These are phyloP conservation scores for Eucommia ulmoides DNA, from an alignment of 257 asterid genomes.

Conservation along the genomic window DNA sequence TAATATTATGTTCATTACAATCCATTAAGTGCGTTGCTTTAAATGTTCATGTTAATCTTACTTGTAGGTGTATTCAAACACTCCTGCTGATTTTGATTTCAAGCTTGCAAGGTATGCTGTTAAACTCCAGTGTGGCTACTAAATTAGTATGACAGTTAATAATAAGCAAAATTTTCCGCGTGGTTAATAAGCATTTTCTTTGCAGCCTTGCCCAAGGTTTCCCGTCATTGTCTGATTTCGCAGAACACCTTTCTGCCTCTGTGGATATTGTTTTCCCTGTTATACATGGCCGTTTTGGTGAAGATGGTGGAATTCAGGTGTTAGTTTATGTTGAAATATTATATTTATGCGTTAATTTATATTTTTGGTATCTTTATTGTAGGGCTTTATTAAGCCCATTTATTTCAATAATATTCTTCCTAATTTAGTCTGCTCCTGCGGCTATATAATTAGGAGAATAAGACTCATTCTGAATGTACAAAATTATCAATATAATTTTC, in stretches of 20 bases:
- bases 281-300: conserved; percentile 91
- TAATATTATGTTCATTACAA: too few species aligned
- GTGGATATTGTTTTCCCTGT: conserved; percentile 88
- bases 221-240: conserved; percentile 46
- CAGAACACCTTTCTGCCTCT: conserved; percentile 53
- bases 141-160: too few species aligned
- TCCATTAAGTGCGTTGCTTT: too few species aligned
- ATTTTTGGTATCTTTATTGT: too few species aligned
- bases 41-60: conserved; percentile 4
- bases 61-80: conserved; percentile 58
- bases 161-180: not conserved
- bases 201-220: conserved; percentile 88
- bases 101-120: conserved; percentile 60
- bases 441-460: too few species aligned
- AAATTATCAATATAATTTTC: too few species aligned
- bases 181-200: conserved; percentile 7
- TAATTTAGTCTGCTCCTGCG: too few species aligned
- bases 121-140: not conserved
- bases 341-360: too few species aligned
- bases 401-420: too few species aligned
- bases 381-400: too few species aligned
- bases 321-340: not conserved
- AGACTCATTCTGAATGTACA: too few species aligned
- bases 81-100: conserved; percentile 87
- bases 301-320: conserved; percentile 96